These are phyloP conservation scores for Alloteropsis semialata DNA, from an alignment of 176 grass and related monocot genomes.

Conservation along the genomic window DNA sequence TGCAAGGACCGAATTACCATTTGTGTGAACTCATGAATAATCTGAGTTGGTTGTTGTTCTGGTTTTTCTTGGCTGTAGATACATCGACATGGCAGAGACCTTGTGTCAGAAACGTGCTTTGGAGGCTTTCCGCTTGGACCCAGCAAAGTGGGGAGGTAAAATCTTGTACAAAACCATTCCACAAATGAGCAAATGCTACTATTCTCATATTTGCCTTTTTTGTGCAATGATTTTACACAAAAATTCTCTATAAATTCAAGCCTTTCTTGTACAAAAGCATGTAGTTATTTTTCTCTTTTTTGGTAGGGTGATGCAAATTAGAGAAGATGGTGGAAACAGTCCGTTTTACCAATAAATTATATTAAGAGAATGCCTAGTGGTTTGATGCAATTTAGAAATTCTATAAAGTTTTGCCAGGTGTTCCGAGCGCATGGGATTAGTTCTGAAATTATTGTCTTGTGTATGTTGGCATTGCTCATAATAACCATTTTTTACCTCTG, in stretches of 20 bases:
- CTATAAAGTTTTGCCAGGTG: neutral
- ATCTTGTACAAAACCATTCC: neutral
- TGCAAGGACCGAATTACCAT: neutral
- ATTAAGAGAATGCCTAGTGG: neutral
- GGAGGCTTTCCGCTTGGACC: conserved; percentile 82
- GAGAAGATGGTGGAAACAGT: neutral
- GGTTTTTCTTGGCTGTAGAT: conserved; percentile 51
- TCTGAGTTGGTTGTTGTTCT: conserved; percentile 19
- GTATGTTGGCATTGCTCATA: conserved; percentile 3
- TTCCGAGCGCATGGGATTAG: neutral
- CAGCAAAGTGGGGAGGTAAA: conserved; percentile 97
- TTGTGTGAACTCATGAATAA: conserved; percentile 1
- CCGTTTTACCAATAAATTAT: neutral
- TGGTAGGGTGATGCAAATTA: neutral
- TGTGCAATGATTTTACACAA: neutral
- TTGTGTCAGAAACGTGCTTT: conserved; percentile 95
- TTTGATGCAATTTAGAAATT: conserved; percentile 8
- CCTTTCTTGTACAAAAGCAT: neutral
- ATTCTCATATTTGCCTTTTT: neutral
- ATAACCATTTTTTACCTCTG: conserved; percentile 13
- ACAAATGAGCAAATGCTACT: neutral
- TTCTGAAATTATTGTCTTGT: neutral
- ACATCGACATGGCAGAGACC: conserved; percentile 92
- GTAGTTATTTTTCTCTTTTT: neutral
- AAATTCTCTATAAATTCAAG: neutral